Evolutionary conservation across 2,329 filamentous ascomycete genomes (phyloP), one percentile per base, ranked within the genome.

Genomic region (Cucurbitaria berberidis): DNA sequence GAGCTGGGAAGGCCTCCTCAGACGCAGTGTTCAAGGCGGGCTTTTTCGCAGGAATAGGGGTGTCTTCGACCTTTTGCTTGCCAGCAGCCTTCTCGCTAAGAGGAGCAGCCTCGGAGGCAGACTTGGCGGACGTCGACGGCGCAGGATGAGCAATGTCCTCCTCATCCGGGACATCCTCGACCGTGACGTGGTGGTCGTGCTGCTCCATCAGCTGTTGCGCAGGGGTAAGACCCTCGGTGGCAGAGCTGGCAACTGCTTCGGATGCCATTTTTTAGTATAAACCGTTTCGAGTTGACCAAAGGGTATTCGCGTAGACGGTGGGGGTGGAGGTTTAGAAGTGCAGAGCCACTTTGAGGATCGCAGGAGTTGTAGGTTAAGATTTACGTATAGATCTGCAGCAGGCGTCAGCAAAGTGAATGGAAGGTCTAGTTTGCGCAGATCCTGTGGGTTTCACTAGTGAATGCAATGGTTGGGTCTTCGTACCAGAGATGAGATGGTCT

Each of bases 1-100:
- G 85, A 65, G 93, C 88, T n/a, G 95, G 95, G 82, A 99, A 99
- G 54, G 90, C 81, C 76, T 98, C 93, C 71, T 96, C 90, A 16
- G 91, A 96, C 69, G 90, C 84, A 18, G 91, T 93, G 75, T 98
- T 91, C 57, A 97, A 79, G 46, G 81, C 57, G 29, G 63, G 55
- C 57, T 62, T 69, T 45, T 61, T 59, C 26, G 76, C 57, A 6
- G 70, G 54, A 38, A 73, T 62, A 39, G 70, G 72, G 1, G 78
- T 73, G 29, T 81, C 75, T 50, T 84, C 80, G 30, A 80, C 81
- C 73, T 87, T 88, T 72, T 89, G 86, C 80, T 90, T 91, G 47
- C 84, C 86, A 39, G 85, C 84, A 55, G 85, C 82, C 76, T 89
- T 90, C 45, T 84, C 78, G 55, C 85, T 85, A 66, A 82, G 73